These are phyloP conservation scores for Toxoplasma gondii DNA, from an alignment of 169 alveolate species.

Conservation along the genomic window DNA sequence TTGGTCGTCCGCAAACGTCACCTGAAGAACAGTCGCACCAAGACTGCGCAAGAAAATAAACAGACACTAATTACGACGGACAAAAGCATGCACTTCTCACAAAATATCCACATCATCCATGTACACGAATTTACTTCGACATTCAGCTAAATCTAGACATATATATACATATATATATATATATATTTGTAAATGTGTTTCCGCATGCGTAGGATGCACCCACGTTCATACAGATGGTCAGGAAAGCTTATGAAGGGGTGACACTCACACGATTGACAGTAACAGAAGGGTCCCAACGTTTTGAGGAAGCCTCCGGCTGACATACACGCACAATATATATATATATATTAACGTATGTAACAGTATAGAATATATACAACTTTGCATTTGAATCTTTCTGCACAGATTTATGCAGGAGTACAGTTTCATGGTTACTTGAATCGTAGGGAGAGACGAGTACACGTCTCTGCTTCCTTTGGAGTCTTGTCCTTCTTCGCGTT, in stretches of 20 bases:
- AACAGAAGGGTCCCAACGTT: too few species aligned
- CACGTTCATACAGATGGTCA: too few species aligned
- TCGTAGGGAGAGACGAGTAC: slow-evolving; percentile 7
- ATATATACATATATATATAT: too few species aligned
- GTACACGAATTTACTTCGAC: background rate
- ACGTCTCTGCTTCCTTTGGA: background rate
- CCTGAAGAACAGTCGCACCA: background rate
- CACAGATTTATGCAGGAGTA: background rate
- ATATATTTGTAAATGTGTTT: too few species aligned
- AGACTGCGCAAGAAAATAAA: background rate
- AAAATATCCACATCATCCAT: background rate
- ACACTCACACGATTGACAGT: too few species aligned
- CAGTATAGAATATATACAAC: too few species aligned
- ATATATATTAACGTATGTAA: too few species aligned
- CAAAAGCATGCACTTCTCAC: background rate
- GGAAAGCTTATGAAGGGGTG: too few species aligned
- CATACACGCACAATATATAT: too few species aligned
- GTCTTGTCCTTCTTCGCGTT: background rate
- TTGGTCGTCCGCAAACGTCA: slow-evolving; percentile 33
- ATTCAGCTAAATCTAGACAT: too few species aligned
- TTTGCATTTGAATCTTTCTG: too few species aligned
- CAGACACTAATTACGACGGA: background rate
- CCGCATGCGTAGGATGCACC: background rate
- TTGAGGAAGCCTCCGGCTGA: too few species aligned
- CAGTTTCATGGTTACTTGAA: slow-evolving; percentile 16